A percentile compares a stretch with the other conserved stretches of the same genome.
phyloP scores from a whole-genome alignment of 805 yeast genomes.

The Monosporozyma aquatica region DNA sequence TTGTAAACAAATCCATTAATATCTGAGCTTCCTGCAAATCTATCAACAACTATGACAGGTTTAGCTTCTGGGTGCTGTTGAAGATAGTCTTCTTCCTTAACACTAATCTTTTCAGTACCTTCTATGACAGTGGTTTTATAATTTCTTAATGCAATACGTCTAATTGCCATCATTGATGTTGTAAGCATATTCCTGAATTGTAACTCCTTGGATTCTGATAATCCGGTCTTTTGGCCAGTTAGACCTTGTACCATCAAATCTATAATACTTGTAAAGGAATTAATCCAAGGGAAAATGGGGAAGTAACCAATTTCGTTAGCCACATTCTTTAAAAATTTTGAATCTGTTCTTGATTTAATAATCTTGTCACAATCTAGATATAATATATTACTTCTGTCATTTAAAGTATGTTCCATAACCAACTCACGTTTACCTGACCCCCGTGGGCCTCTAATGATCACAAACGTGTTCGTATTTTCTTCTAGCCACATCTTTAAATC shows the following conservation, averaged over 20 bases:
- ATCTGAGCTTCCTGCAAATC: conserved; percentile 54
- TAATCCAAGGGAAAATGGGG: conserved; percentile 92
- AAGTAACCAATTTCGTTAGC: conserved; percentile 80
- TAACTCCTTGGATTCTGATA: conserved; percentile 72
- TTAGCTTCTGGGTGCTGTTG: conserved; percentile 78
- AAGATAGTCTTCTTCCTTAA: conserved; percentile 71
- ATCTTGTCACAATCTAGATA: conserved; percentile 73
- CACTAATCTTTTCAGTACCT: conserved; percentile 26
- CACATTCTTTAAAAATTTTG: conserved; percentile 53
- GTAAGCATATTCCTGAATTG: conserved; percentile 75
- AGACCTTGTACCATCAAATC: conserved; percentile 84
- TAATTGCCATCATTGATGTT: conserved; percentile 62
- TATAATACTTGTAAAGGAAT: conserved; percentile 63
- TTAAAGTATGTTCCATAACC: conserved; percentile 58
- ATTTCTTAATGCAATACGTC: conserved; percentile 48
- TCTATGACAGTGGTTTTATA: conserved; percentile 30
- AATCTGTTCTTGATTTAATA: conserved; percentile 65
- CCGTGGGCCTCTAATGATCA: conserved; percentile 82
- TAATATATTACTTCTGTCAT: conserved; percentile 51
- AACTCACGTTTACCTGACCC: conserved; percentile 90
- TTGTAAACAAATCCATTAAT: conserved; percentile 58
- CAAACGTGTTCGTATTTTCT: conserved; percentile 86
- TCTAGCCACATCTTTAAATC: conserved; percentile 70
- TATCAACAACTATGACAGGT: conserved; percentile 78
- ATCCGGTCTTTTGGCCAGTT: conserved; percentile 89